These are phyloP conservation scores for Exserohilum turcica DNA, from an alignment of 2,329 filamentous ascomycete species.

Conservation along the genomic window DNA sequence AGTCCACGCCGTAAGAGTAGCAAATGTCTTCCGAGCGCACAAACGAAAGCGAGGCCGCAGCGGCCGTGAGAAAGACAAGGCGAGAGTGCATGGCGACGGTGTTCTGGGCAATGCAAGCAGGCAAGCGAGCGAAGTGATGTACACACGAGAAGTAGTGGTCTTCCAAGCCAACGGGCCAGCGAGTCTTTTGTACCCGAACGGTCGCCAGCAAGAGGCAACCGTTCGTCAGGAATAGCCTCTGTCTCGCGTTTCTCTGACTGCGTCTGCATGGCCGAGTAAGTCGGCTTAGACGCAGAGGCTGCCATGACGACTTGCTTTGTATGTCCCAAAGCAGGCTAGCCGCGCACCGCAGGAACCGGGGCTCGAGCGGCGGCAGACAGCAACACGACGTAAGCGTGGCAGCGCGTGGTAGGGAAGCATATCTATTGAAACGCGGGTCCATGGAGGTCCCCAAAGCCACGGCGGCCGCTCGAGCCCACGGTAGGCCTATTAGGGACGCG, in stretches of 20 bases:
- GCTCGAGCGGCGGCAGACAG: constrained; percentile 24
- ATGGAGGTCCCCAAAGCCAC: constrained; percentile 5
- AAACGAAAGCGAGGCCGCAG: constrained; percentile 33
- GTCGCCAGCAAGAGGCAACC: constrained; percentile 12
- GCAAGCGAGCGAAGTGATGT: constrained; percentile 6
- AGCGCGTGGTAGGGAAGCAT: constrained; percentile 19
- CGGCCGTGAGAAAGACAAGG: constrained; percentile 27
- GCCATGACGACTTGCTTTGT: constrained; percentile 21
- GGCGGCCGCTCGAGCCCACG: constrained; percentile 4
- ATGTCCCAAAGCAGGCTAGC: constrained; percentile 17
- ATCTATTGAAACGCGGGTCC: constrained; percentile 17
- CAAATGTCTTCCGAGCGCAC: constrained; percentile 34
- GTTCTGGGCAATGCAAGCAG: constrained; percentile 4
- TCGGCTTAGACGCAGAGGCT: constrained; percentile 4
- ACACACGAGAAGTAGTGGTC: constrained; percentile 5
- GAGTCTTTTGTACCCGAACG: constrained; percentile 29
- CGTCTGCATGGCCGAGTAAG: constrained; percentile 8
- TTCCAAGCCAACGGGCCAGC: constrained; percentile 12
- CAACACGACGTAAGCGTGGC: constrained; percentile 20
- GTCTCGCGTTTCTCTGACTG: constrained; percentile 6
- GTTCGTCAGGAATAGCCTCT: constrained; percentile 15
- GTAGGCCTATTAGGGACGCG: constrained; percentile 2
- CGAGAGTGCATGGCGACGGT: constrained; percentile 31
- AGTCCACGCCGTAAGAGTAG: constrained; percentile 51
- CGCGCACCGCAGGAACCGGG: constrained; percentile 14